Base-by-base conservation (phyloP, 2,329 filamentous ascomycete species). In the Pseudonectria foliicola region DNA sequence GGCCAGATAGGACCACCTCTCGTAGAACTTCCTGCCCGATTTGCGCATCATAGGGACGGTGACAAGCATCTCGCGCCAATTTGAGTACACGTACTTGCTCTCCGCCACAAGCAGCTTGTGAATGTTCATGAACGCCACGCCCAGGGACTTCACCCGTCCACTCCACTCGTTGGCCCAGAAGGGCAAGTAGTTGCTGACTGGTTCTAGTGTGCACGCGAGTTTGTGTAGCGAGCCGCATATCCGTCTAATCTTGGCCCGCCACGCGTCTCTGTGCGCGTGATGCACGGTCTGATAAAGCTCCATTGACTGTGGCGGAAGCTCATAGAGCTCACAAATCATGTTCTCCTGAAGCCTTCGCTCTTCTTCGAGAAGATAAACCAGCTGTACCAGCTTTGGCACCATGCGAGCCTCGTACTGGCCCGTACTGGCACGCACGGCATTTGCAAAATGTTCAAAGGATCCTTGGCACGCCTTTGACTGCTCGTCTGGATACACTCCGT, bases 31-130 rank as follows among this genome's bases (percentile, higher is more conserved):
- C 23, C 43, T 33, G n/a, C 36, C 34, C 7, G 43, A 44, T 29
- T 49, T 51, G 14, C 51, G 51, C 27, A 50, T 25, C 42, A 43
- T 43, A 6, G 51, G 51, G 21, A 54, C 34, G 7, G 51, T 46
- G 14, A 31, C 16, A 13, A 54, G 34, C 15, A 48, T 25, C 10
- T 48, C 42, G 8, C 45, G 42, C 51, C 51, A 54, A 16, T 42
- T 34, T 8, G 13, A n/a, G 13, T 39, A 21, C 7, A 37, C 32
- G 8, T 16, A n/a, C 3, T 13, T 27, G 6, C 13, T 24, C 21
- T 47, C 37, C 18, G 39, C 21, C 10, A 21, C 18, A 3, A 49
- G 23, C 7, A 54, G 33, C 10, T 27, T 25, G 12, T 25, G 11
- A n/a, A 54, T 18, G 25, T 37, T 42, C n/a, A 25, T 12, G 21